Evolutionary conservation across 805 yeast genomes (phyloP), one percentile per base, ranked within the genome.

Genomic region (Suhomyces faveliae): DNA sequence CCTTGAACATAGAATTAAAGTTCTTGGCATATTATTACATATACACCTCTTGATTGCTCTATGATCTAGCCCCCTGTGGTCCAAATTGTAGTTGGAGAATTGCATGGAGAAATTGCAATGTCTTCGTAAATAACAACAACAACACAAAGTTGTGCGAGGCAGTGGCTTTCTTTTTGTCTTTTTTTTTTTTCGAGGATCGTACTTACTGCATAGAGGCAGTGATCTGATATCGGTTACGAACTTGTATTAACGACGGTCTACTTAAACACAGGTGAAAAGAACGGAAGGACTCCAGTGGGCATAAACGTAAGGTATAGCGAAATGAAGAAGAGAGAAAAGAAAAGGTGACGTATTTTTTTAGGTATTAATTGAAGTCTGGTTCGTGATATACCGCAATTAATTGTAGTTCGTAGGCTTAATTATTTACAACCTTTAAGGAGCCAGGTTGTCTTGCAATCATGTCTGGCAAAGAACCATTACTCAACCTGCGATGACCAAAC

Each of bases 401-500:
- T 15, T 33, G 37, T 17, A 33, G 37, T 17, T 17, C 21, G 19
- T 15, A 17, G 21, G 24, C 30, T 44, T 43, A 53, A 35, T 47
- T 49, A 59, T 80, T 80, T 6, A 77, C 81, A 40, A 80, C 81
- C 56, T 80, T 77, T 50, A 80, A 62, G 3, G 79, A 70, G 35
- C 79, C 77, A 8, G 73, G 72, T 45, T 66, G 66, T 51, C 78
- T 65, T 5, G 78, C 78, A 46, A 60, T 60, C 65, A 62, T 62
- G 56, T 79, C 83, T 1, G 81, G 84, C 46, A 80, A 60, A 9
- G 83, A 78, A 13, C 83, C 81, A 51, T 79, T 73, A 57, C 83
- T 77, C 49, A 79, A 67, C 50, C 81, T 69, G 51, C 80, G 68
- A 42, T 79, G 70, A 17, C 80, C 80, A 48, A 59, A 59, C 47